phyloP scores from a whole-genome alignment of 1,284 basidiomycete species.

The Austroboletus novae-zelandiae region DNA sequence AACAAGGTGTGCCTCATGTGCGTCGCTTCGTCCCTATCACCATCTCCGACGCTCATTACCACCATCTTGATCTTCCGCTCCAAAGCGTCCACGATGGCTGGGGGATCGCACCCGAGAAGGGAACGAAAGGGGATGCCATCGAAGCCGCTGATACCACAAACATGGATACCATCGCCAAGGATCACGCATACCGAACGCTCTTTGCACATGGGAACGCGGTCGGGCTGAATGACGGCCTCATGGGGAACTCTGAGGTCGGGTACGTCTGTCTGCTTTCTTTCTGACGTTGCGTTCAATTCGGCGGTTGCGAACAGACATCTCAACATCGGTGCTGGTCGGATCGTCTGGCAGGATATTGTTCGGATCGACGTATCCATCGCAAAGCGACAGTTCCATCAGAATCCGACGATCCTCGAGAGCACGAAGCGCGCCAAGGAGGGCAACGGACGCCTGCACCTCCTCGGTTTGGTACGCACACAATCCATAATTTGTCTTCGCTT shows the following conservation, averaged over 20 bases:
- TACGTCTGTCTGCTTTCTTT: constrained; percentile 37
- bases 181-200: constrained; percentile 73
- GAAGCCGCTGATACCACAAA: constrained; percentile 76
- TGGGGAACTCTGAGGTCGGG: constrained; percentile 97
- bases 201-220: constrained; percentile 84
- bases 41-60: not conserved
- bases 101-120: constrained; percentile 70
- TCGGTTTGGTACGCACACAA: constrained; percentile 66
- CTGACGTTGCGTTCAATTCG: not conserved
- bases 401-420: constrained; percentile 66
- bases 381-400: constrained; percentile 83
- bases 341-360: constrained; percentile 96
- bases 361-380: constrained; percentile 88
- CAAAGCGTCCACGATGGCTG: constrained; percentile 90
- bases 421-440: constrained; percentile 77
- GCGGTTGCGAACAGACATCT: constrained; percentile 58
- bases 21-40: constrained; percentile 22
- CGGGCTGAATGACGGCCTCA: constrained; percentile 85
- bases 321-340: constrained; percentile 88
- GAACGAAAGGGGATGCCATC: constrained; percentile 84
- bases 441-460: constrained; percentile 77
- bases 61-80: not conserved
- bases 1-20: constrained; percentile 92
- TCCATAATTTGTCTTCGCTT: not conserved
- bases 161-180: constrained; percentile 83